Evolutionary conservation across 1,139 yeast species (phyloP), one percentile per base, ranked within the genome.

Genomic region (Kodamaea sp.): DNA sequence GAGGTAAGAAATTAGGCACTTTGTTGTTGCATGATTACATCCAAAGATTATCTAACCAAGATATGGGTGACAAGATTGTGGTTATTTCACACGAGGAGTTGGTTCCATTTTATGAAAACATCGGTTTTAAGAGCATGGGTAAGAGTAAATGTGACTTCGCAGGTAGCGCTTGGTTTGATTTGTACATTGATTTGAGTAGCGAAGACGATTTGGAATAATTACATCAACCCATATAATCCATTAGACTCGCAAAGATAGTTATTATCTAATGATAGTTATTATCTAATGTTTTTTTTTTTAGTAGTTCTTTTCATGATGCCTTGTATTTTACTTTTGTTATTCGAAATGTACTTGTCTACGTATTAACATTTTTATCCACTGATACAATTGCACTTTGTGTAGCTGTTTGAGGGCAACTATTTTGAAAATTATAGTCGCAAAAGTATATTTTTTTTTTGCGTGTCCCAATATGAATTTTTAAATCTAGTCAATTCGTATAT

Each of bases 31-130:
- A 85, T 52, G 98, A 92, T 64, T 92, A 87, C 63, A 78, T 90
- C 47, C 97, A 92, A 62, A 87, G 90, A 54, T 70, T 92, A 61
- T 79, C 89, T 32, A 88, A 89, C 58, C 95, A 88, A 57, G 88
- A 83, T 52, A 80, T 88, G 48, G 97, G 95, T 37, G 87, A 82
- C 49, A 75, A 79, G 52, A 80, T 92, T 39, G 77, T 82, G 5
- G 70, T 92, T 34, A 75, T 90, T 46, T 86, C 89, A 27, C 89
- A 85, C 55, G 77, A 79, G 39, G 68, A 73, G 8, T 70, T 88
- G 55, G 65, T 82, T 11, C 83, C 86, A 23, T 89, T 89, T 60
- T 90, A 90, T 62, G 81, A 80, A 52, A 77, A 84, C 50, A 72
- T 87, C 35, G 97, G 96, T 0, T 90, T 90, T 58, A 65, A 67